phyloP scores from a whole-genome alignment of 2,329 filamentous ascomycete genomes.

The Talaromyces islandicus region DNA sequence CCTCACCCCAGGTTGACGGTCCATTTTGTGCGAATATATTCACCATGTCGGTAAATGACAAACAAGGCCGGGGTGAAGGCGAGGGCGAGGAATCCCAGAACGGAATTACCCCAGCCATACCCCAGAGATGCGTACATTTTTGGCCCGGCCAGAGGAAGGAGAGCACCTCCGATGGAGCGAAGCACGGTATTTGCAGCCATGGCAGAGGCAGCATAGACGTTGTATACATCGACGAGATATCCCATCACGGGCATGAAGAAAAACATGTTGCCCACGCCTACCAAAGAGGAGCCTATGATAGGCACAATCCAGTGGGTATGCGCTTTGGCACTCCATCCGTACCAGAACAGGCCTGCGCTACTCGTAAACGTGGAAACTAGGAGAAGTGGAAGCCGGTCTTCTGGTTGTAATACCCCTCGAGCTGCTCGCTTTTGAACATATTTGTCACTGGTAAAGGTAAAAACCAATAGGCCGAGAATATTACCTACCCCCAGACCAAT shows the following conservation, averaged over 20 bases:
- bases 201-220: constrained; percentile 37
- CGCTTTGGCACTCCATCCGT: constrained; percentile 49
- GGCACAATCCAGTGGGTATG: constrained; percentile 51
- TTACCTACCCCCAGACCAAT: constrained; percentile 45
- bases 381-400: constrained; percentile 12
- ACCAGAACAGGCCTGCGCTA: constrained; percentile 41
- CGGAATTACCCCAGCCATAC: constrained; percentile 43
- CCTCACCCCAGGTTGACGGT: constrained; percentile 7
- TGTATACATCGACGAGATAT: constrained; percentile 53
- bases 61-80: constrained; percentile 35
- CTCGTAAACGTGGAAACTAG: constrained; percentile 4
- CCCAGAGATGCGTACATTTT: constrained; percentile 40
- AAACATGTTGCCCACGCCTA: constrained; percentile 46
- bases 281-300: constrained; percentile 49
- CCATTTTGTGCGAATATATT: constrained; percentile 18
- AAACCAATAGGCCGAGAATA: constrained; percentile 11
- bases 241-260: constrained; percentile 48
- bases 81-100: constrained; percentile 50
- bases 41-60: constrained; percentile 24
- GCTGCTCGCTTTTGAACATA: constrained; percentile 11
- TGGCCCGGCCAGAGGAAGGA: constrained; percentile 54
- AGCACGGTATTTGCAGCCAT: constrained; percentile 49
- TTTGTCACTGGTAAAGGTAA: constrained; percentile 13
- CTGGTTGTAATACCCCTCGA: constrained; percentile 10
- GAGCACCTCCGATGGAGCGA: constrained; percentile 48